A percentile compares a stretch with the other conserved stretches of the same genome.
Evolutionary conservation across 805 yeast species (phyloP).

Genomic region (Pichia pseudocactophila): DNA sequence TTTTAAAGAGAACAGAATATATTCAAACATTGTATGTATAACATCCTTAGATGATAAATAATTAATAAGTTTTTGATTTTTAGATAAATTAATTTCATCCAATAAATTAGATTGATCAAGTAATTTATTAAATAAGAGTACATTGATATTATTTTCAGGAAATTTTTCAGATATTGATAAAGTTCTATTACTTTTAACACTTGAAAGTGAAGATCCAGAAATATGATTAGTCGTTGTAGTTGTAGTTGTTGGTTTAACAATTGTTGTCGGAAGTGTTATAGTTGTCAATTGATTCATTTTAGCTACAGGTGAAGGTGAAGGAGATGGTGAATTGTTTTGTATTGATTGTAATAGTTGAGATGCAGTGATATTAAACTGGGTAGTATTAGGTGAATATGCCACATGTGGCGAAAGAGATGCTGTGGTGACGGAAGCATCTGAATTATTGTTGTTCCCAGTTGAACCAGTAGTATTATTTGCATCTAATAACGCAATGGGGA

Average conservation of each 20-base stretch:
- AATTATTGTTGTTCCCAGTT: conserved; percentile 1
- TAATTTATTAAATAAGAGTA: conserved; percentile 25
- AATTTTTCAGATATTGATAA: not conserved
- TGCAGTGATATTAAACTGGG: conserved; percentile 24
- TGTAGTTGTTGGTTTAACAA: not conserved
- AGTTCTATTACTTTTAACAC: conserved; percentile 2
- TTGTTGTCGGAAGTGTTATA: conserved; percentile 1
- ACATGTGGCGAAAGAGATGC: conserved; percentile 17
- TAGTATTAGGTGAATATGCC: conserved; percentile 16
- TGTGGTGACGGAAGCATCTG: conserved; percentile 7
- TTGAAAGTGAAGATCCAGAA: not conserved
- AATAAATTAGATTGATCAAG: conserved; percentile 30
- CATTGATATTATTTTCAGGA: conserved; percentile 7
- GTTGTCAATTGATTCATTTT: conserved; percentile 3
- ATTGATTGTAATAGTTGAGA: conserved; percentile 28
- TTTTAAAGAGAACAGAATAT: conserved; percentile 23
- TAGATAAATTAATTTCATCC: conserved; percentile 28
- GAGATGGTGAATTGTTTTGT: conserved; percentile 19
- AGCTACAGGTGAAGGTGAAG: conserved; percentile 8
- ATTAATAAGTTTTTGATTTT: conserved; percentile 26
- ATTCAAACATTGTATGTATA: conserved; percentile 23
- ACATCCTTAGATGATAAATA: conserved; percentile 28
- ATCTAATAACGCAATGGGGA: not conserved
- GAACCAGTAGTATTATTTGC: not conserved
- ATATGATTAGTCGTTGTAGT: not conserved